Conservation (phyloP, 2,329 filamentous ascomycete species). For the Shiraia sp. region DNA sequence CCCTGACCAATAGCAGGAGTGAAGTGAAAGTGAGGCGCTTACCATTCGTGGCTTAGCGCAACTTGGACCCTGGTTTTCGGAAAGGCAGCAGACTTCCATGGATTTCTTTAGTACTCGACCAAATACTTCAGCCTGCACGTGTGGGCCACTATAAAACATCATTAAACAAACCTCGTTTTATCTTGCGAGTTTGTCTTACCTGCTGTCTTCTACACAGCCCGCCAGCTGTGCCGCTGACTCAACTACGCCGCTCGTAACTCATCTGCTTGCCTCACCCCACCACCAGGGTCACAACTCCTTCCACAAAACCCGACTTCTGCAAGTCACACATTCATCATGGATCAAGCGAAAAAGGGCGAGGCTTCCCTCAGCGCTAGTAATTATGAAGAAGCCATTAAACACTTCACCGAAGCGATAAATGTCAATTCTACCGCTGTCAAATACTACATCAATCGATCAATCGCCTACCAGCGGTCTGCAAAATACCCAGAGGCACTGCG, state of each 20-base stretch:
- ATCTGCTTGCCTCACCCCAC: background rate
- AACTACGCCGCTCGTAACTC: background rate
- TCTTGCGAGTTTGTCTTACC: background rate
- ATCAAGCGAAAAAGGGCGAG: conserved; percentile 60
- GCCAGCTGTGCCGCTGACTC: background rate
- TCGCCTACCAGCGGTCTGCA: conserved; percentile 70
- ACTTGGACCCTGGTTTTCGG: conserved; percentile 5
- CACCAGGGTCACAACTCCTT: background rate
- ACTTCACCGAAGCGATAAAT: conserved; percentile 67
- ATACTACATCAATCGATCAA: conserved; percentile 83
- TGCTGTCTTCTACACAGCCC: too few relatives aligned
- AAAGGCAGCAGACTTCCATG: conserved; percentile 11
- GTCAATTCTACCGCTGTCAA: conserved; percentile 68
- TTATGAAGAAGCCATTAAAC: conserved; percentile 68
- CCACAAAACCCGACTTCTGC: too few relatives aligned
- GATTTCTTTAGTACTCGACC: background rate
- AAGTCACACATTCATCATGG: conserved; percentile 47
- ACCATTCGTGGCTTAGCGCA: background rate
- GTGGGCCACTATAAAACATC: too few relatives aligned
- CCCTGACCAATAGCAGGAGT: too few relatives aligned
- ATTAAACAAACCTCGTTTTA: background rate
- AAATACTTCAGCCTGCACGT: background rate
- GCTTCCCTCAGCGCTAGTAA: conserved; percentile 65
- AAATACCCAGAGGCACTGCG: conserved; percentile 52
- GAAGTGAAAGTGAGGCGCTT: background rate